phyloP scores from a whole-genome alignment of 768 basidiomycete genomes.

The Cantharellus anzutake region DNA sequence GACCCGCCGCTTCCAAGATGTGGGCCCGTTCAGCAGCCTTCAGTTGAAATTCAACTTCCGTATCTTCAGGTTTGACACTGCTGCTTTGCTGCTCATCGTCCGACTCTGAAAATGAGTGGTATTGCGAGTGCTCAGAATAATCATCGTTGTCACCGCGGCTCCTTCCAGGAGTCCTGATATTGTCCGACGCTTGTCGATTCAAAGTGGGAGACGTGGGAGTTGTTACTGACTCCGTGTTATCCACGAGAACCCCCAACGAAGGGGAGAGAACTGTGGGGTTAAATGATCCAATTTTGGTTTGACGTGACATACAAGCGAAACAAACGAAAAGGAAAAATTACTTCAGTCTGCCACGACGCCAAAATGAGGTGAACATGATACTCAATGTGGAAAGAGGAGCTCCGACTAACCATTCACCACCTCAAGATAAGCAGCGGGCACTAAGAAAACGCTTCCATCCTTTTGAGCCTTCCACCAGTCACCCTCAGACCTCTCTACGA shows the following conservation, averaged over 20 bases:
- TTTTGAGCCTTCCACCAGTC: constrained; percentile 97
- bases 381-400: constrained; percentile 23
- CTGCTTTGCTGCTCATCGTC: constrained; percentile 17
- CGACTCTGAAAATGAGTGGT: constrained; percentile 25
- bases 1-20: constrained; percentile 76
- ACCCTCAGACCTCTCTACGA: constrained; percentile 66
- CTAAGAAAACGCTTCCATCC: constrained; percentile 69
- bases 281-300: constrained; percentile 5
- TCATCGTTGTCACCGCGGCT: constrained; percentile 1
- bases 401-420: constrained; percentile 71
- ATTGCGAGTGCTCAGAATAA: constrained; percentile 14
- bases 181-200: background rate
- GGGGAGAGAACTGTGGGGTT: background rate
- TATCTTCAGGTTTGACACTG: constrained; percentile 12
- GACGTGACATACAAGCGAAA: constrained; percentile 2
- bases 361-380: constrained; percentile 37
- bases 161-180: background rate
- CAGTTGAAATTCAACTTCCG: constrained; percentile 28
- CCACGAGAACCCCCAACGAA: background rate
- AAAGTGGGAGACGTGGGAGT: too few relatives aligned
- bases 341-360: constrained; percentile 57
- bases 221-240: too few relatives aligned
- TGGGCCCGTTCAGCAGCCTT: constrained; percentile 52
- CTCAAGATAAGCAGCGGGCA: constrained; percentile 84
- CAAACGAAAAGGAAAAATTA: constrained; percentile 22